Evolutionary conservation across 768 basidiomycete genomes (phyloP), one percentile per base, ranked within the genome.

Genomic region (Russula vinacea): DNA sequence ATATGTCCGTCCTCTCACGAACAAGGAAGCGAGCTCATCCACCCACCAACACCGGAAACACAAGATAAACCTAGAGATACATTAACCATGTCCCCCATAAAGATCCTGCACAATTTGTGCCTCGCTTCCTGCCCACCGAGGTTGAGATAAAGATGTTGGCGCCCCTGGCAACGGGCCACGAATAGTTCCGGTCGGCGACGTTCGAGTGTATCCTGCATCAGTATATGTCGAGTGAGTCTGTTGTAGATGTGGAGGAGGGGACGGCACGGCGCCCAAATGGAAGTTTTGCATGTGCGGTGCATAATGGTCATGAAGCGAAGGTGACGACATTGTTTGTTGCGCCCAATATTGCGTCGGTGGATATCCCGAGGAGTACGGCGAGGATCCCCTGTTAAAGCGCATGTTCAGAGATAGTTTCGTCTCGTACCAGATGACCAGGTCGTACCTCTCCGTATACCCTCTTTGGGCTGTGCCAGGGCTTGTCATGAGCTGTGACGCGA

Each of bases 401-500:
- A 44, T 6, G 16, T 37, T 57, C 9, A 44, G 11, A 6, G 16
- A 39, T 14, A 26, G 8, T 32, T 5, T 19, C 40, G 40, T 10
- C 14, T 16, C 19, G 52, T n/a, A 24, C 32, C 32, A 37, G 5
- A 33, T 9, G 35, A 29, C 19, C 5, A 45, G 22, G 1, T 32
- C 64, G 8, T 53, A 66, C 66, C 57, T 59, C 19, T 67, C 62
- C 19, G 17, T 17, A 17, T 59, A 9, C 22, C 26, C 17, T 19
- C 55, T 7, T 26, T 42, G 56, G 44, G 47, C 45, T 47, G 49
- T 54, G 51, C 10, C 8, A 11, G 66, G 37, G 45, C 61, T 68
- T 14, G 61, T 42, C 44, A 54, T 32, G 22, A 83, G 60, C 55
- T 83, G 78, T 2, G 82, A 77, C 58, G 84, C 82, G 24, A 87